Base-by-base conservation (phyloP, 345 rosid genomes). In the Sonneratia caseolaris region DNA sequence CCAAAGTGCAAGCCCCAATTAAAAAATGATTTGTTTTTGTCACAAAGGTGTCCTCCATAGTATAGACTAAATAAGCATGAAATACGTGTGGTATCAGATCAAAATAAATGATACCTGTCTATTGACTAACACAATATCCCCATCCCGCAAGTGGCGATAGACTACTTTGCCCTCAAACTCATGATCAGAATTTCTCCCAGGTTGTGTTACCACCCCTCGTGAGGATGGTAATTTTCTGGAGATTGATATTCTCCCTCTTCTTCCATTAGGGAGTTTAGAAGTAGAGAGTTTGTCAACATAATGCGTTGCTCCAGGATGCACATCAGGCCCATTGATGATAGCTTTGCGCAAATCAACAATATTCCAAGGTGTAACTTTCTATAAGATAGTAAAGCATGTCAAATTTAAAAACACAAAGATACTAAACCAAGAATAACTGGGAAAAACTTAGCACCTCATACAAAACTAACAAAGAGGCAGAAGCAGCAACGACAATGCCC, bases 281-380 rank as follows among this genome's bases (percentile, higher is more conserved):
- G 83, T 79, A 72, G 89, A 81, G 69, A 75, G 62, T 80, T 82
- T 90, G 86, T 95, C 99, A 75, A 88, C 68, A 81, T 89, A 95
- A 68, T 89, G 91, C 19, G 92, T 92, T 40, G 99, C 99, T 76
- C 99, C 99, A 16, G 98, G 99, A 79, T 92, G 89, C 75, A 80
- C 51, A 35, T 89, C 89, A 73, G 99, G 71, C 5, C 99, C 99
- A 82, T 95, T 95, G 74, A 92, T 77, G 57, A 95, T 84, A 62
- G 96, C 91, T 47, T 81, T 84, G 76, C 96, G 87, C 88, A 95
- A 78, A 79, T 84, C 88, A 37, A 71, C 73, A 67, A 76, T 78
- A 83, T 92, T 95, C 96, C 97, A 95, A 35, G 96, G 86, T 64
- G 96, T 95, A 77, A 92, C 98, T 80, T 91, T 88, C 98, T 95